A percentile compares a stretch with the other conserved stretches of the same genome.
Conservation (phyloP, 176 grass and related monocot species). For the Phragmites australis region DNA sequence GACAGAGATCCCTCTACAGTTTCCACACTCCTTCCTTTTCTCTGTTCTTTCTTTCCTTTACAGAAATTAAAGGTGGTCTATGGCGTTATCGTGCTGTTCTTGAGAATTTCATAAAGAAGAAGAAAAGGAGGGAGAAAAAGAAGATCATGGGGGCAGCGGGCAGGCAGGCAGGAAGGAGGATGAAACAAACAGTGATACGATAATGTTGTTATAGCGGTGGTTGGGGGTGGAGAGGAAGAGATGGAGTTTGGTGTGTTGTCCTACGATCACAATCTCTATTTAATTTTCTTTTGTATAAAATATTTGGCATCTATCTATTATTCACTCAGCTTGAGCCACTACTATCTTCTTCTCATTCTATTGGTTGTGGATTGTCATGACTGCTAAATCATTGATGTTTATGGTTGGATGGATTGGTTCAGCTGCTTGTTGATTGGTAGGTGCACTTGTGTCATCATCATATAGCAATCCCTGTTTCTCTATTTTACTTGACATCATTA, state of each 20-base stretch:
- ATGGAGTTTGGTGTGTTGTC: conserved; percentile 44
- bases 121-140: not conserved
- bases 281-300: conserved; percentile 48
- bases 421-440: conserved; percentile 19
- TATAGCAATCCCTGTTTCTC: not conserved
- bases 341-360: not conserved
- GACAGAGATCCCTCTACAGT: not conserved
- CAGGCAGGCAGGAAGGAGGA: not conserved
- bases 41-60: not conserved
- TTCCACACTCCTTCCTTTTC: not conserved
- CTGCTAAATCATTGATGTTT: conserved; percentile 40
- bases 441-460: not conserved
- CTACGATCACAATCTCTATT: conserved; percentile 49
- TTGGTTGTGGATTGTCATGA: conserved; percentile 24
- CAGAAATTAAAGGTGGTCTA: conserved; percentile 10
- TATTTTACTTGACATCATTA: not conserved
- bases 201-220: conserved; percentile 36
- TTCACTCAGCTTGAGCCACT: not conserved
- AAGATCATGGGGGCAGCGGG: not conserved
- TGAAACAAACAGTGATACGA: conserved; percentile 30
- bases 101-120: not conserved
- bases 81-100: conserved; percentile 10
- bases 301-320: conserved; percentile 6
- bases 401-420: conserved; percentile 24
- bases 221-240: conserved; percentile 29